Evolutionary conservation across 495 filamentous ascomycete species (phyloP), one percentile per base, ranked within the genome.

Genomic region (Lindgomyces ingoldianus): DNA sequence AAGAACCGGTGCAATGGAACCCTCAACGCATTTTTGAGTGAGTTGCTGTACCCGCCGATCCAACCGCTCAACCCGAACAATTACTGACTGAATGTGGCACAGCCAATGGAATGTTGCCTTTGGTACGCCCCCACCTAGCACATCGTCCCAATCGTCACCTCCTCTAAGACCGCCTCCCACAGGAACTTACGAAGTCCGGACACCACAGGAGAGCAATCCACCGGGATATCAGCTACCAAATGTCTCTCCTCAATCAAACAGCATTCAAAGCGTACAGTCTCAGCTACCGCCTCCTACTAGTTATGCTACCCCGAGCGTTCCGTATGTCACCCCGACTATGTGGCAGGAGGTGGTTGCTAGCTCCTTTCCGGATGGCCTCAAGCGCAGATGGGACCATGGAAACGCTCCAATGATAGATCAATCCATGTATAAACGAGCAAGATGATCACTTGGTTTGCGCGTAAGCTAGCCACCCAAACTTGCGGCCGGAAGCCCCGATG

Each of bases 281-380:
- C 67, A 67, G 27, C 50, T 70, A 6, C 62, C 62, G 1, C 33
- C 62, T 14, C 49, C 71, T 65, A 33, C 49, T 16, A 68, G 57
- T 14, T 72, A 70, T 55, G 50, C 64, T 19, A 39, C 68, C n/a
- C 66, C 67, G 1, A 62, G 53, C n/a, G 51, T 66, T 12, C 81
- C 86, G 16, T 87, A 95, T 65, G 90, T 98, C 59, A 96, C 91
- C 12, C 91, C 94, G 11, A 88, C 88, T 62, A 96, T 96, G 85
- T 98, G 94, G 94, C 93, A 96, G 74, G 90, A 96, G 70, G 91
- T 87, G 46, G 93, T 98, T 67, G 93, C 95, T 14, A 91, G 86
- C 70, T 90, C 93, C 1, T 96, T 89, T 76, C 89, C 92, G 47
- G 86, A 86, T 55, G 86, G 87, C 3, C 72, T 90, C 29, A 96